Percentiles rank a stretch among this genome's conserved stretches.
phyloP scores from a whole-genome alignment of 371 early-diverging fungal species.

The Apophysomyces sp. region DNA sequence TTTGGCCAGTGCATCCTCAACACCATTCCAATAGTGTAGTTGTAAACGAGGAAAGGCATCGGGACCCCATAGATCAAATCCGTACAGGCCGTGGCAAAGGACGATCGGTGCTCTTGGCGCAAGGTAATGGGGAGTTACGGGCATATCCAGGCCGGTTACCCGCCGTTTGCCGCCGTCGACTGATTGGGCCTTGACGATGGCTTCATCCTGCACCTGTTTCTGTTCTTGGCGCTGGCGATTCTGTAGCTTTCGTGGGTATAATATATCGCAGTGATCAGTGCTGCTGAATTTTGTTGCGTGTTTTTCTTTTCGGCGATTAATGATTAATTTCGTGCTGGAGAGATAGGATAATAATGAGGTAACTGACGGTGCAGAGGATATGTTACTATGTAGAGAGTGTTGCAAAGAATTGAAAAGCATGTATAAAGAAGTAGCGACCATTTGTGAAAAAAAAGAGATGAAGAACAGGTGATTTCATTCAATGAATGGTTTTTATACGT shows the following conservation, averaged over 20 bases:
- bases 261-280: neutral
- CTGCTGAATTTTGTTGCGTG: neutral
- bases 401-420: neutral
- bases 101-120: slow-evolving; percentile 74
- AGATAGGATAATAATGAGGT: neutral
- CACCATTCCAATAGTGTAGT: slow-evolving; percentile 82
- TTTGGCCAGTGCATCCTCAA: slow-evolving; percentile 67
- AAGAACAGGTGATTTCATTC: neutral
- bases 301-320: neutral
- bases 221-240: neutral
- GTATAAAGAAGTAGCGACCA: neutral
- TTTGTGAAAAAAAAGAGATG: neutral
- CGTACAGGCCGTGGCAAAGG: slow-evolving; percentile 82
- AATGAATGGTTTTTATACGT: neutral
- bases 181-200: neutral
- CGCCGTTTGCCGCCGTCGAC: neutral
- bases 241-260: neutral
- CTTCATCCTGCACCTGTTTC: neutral
- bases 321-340: neutral
- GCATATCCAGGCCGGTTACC: neutral
- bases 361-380: neutral
- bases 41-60: slow-evolving; percentile 69
- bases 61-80: slow-evolving; percentile 74
- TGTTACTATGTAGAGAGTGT: neutral
- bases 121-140: slow-evolving; percentile 50